Evolutionary conservation across 495 filamentous ascomycete species (phyloP).

Genomic region (Jackrogersella minutella): DNA sequence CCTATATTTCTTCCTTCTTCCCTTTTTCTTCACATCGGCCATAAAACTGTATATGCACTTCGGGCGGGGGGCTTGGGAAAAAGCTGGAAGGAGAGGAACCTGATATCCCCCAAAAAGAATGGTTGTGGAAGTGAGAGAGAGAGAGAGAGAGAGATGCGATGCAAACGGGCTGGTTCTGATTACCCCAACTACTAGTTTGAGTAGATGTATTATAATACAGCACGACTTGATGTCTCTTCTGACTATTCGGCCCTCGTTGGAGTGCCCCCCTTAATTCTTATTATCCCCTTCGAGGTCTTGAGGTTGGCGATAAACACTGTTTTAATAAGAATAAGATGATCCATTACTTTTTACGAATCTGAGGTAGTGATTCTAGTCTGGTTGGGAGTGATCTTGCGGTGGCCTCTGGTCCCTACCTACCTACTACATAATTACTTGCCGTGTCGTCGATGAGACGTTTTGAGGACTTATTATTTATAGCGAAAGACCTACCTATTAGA

Average conservation of each 20-base stretch:
- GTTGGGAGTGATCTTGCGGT: too few relatives aligned
- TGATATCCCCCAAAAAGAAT: not conserved
- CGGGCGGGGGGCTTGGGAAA: slow-evolving; percentile 19
- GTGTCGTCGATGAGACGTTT: too few relatives aligned
- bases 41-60: slow-evolving; percentile 23
- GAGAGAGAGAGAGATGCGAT: not conserved
- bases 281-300: not conserved
- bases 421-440: too few relatives aligned
- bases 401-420: too few relatives aligned
- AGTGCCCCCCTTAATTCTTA: too few relatives aligned
- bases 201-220: slow-evolving; percentile 35
- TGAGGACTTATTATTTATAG: too few relatives aligned
- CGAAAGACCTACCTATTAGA: too few relatives aligned
- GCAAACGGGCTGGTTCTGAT: slow-evolving; percentile 11
- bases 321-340: not conserved
- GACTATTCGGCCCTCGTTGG: slow-evolving; percentile 4
- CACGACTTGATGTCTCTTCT: slow-evolving; percentile 24
- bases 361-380: too few relatives aligned
- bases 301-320: too few relatives aligned
- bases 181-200: slow-evolving; percentile 17
- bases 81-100: not conserved
- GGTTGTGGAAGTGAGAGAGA: too few relatives aligned
- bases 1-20: slow-evolving; percentile 22
- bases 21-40: not conserved
- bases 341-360: too few relatives aligned